Conservation (phyloP, 78 protist species). For the Dictyostelium firmibasis region DNA sequence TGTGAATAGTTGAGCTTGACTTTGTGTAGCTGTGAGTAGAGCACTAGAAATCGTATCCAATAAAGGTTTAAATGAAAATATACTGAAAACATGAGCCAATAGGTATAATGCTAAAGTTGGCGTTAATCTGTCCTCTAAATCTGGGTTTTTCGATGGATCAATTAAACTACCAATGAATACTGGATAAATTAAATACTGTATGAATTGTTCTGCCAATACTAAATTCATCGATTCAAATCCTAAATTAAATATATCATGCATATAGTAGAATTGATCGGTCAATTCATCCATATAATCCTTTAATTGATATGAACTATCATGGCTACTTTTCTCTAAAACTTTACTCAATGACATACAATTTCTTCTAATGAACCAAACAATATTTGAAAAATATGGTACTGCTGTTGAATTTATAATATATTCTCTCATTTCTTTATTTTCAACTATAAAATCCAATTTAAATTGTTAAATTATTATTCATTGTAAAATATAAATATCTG, state of each 20-base stretch:
- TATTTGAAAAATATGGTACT: constrained; percentile 90
- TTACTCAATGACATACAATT: constrained; percentile 52
- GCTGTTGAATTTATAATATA: constrained; percentile 81
- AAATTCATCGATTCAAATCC: constrained; percentile 73
- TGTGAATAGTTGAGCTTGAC: constrained; percentile 6
- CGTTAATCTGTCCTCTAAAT: constrained; percentile 52
- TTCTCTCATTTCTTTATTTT: constrained; percentile 62
- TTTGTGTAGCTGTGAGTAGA: constrained; percentile 36
- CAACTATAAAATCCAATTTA: too few relatives aligned
- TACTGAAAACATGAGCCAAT: constrained; percentile 77
- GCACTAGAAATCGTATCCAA: constrained; percentile 73
- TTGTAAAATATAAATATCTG: neutral
- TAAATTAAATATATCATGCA: constrained; percentile 82
- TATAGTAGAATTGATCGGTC: constrained; percentile 78
- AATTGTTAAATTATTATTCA: too few relatives aligned
- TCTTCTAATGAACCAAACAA: constrained; percentile 85
- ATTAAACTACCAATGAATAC: constrained; percentile 76
- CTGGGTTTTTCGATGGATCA: constrained; percentile 1
- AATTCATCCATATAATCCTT: constrained; percentile 66
- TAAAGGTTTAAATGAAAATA: constrained; percentile 68
- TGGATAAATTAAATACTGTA: constrained; percentile 75
- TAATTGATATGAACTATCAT: constrained; percentile 35
- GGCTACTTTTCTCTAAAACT: constrained; percentile 52
- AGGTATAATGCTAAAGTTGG: constrained; percentile 80
- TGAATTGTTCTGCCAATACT: constrained; percentile 78